Percentiles rank a stretch among this genome's conserved stretches.
Evolutionary conservation across 768 basidiomycete genomes (phyloP).

Genomic region (Tricholoma furcatifolium): DNA sequence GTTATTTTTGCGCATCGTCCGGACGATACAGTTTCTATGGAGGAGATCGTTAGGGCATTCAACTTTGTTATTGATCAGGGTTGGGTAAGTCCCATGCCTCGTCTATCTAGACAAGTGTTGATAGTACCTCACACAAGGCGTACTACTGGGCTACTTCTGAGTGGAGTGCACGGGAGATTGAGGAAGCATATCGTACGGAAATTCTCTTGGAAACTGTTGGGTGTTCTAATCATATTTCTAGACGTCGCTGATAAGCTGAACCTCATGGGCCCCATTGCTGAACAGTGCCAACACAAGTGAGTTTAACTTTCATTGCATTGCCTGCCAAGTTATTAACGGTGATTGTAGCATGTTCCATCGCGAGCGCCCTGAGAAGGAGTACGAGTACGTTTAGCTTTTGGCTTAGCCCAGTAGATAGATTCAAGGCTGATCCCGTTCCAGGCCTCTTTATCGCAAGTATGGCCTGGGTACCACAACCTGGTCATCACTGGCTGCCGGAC

Average conservation of each 20-base stretch:
- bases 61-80: conserved; percentile 74
- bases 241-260: conserved; percentile 68
- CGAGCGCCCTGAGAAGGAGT: conserved; percentile 81
- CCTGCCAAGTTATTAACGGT: not conserved
- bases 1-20: conserved; percentile 71
- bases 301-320: conserved; percentile 9
- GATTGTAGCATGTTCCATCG: conserved; percentile 67
- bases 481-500: conserved; percentile 70
- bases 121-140: conserved; percentile 36
- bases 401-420: not conserved
- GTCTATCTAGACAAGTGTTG: not conserved
- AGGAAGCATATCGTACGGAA: conserved; percentile 50
- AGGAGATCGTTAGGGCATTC: conserved; percentile 81
- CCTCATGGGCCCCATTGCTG: conserved; percentile 68
- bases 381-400: conserved; percentile 39
- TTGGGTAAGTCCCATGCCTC: conserved; percentile 40
- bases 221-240: conserved; percentile 16
- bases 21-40: conserved; percentile 62
- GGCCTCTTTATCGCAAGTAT: conserved; percentile 67
- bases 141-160: conserved; percentile 75
- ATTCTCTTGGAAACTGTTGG: not conserved
- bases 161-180: conserved; percentile 64
- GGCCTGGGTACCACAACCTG: conserved; percentile 69
- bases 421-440: conserved; percentile 16
- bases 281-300: conserved; percentile 75